Evolutionary conservation across 805 yeast species (phyloP), one percentile per base, ranked within the genome.

Genomic region (Ogataea paraovalis): DNA sequence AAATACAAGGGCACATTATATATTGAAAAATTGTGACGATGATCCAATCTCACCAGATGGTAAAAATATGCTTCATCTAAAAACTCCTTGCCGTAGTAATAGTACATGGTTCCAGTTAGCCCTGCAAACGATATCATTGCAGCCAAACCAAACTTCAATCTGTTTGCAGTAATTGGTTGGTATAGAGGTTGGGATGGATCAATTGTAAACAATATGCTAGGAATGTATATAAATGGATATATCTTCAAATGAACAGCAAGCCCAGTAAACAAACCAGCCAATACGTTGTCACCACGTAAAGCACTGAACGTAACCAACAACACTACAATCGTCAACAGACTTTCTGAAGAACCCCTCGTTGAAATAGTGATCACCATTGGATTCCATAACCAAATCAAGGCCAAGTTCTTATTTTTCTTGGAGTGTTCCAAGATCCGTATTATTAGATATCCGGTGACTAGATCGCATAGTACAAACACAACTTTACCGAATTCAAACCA

Each of bases 291-390:
- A n/a, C 21, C 21, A 34, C 21, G 38, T 10, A 73, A 48, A n/a
- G 83, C 59, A 36, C 61, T 68, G 56, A 78, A 81, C 0, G 87
- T 58, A 38, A 82, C 68, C 7, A 75, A 61, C 74, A 89, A 77
- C 3, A 90, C 76, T 54, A 92, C 69, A 28, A 87, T 90, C 2
- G 95, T 88, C 41, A 94, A 66, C 1, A 94, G 74, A 51, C 97
- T 90, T 60, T 94, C 99, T 0, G 96, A 85, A 23, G 94, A 87
- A 1, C 99, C 99, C 41, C 99, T 73, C 0, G 97, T 89, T 54
- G 92, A 83, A 42, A 94, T 94, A 0, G 96, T 89, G 28, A 85
- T 80, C 0, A 91, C 98, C 94, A 94, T 87, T 14, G 99, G 98
- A 62, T 94, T 94, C 55, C 89, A 72, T 18, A 94, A 72, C 98